These are phyloP conservation scores for Trichoderma guizhouense DNA, from an alignment of 2,329 filamentous ascomycete species.

Conservation along the genomic window DNA sequence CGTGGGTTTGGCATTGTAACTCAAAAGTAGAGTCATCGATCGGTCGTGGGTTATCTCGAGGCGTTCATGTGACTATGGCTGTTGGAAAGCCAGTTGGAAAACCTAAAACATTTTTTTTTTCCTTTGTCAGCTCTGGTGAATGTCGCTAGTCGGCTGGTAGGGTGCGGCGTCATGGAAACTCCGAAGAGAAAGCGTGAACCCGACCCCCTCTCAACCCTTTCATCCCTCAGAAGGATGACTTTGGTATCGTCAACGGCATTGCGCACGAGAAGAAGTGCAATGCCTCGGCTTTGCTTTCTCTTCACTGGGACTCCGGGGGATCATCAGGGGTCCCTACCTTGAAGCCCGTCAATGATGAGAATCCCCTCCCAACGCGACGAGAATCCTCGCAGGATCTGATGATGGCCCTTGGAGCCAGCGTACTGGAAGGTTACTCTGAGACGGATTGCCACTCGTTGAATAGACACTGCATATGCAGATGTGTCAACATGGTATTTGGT, in stretches of 20 bases:
- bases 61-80: neutral
- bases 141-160: neutral
- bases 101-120: neutral
- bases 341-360: neutral
- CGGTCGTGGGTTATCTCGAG: neutral
- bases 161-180: neutral
- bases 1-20: neutral
- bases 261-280: neutral
- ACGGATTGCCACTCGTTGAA: neutral
- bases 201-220: neutral
- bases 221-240: slow-evolving; percentile 1
- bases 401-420: neutral
- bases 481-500: neutral
- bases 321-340: neutral
- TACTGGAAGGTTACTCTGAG: neutral
- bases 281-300: neutral
- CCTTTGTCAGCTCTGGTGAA: neutral
- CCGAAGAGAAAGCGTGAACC: slow-evolving; percentile 7
- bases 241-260: neutral
- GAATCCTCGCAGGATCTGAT: neutral
- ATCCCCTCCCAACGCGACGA: neutral
- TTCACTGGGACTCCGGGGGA: neutral
- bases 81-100: neutral
- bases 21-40: neutral
- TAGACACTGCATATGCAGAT: neutral